A percentile compares a stretch with the other conserved stretches of the same genome.
Conservation (phyloP, 202 grass and related monocot species). For the Setaria viridis region DNA sequence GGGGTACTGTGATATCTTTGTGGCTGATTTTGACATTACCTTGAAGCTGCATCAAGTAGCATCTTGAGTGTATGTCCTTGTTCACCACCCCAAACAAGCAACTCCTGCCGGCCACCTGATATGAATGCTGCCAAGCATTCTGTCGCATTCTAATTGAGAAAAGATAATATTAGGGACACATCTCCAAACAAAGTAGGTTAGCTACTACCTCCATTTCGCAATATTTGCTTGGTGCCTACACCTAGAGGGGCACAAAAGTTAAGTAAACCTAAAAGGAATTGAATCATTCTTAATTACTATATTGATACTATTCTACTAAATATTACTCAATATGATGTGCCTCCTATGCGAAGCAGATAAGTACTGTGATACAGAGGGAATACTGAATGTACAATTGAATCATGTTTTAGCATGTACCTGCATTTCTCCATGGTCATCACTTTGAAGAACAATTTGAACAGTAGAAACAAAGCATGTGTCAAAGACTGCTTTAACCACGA, state of each 20-base stretch:
- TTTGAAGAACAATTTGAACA: constrained; percentile 91
- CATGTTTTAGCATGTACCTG: constrained; percentile 65
- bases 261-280: not conserved
- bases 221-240: not conserved
- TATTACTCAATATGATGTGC: not conserved
- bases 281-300: not conserved
- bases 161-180: constrained; percentile 27
- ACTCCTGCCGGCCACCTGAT: constrained; percentile 79
- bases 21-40: constrained; percentile 47
- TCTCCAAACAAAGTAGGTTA: constrained; percentile 37
- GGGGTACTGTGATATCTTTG: not conserved
- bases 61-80: constrained; percentile 67
- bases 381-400: constrained; percentile 10
- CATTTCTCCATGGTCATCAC: constrained; percentile 96
- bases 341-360: not conserved
- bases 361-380: not conserved
- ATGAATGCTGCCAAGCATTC: constrained; percentile 94
- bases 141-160: constrained; percentile 89
- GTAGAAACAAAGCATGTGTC: constrained; percentile 83
- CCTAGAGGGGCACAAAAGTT: constrained; percentile 1
- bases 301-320: not conserved
- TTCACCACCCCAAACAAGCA: constrained; percentile 84
- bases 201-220: not conserved
- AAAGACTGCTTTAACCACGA: constrained; percentile 75
- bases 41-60: constrained; percentile 91